Conservation (phyloP, 306 rosid genomes). For the Glycyrrhiza uralensis region DNA sequence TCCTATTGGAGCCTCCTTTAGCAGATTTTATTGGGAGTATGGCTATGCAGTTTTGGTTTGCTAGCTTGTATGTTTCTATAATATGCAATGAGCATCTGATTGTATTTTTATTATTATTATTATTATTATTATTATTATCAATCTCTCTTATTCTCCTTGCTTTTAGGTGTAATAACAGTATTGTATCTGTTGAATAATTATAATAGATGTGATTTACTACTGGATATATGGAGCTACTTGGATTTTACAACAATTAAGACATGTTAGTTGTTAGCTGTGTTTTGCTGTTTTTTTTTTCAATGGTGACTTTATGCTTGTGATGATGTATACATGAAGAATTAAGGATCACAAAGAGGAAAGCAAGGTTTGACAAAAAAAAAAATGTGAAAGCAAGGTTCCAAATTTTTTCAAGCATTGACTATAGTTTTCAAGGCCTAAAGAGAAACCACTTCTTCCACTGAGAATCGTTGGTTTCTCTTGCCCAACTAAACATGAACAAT, state of each 20-base stretch:
- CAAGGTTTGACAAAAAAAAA: too few relatives aligned
- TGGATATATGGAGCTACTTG: not conserved
- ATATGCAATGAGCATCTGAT: not conserved
- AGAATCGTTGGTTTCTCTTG: slow-evolving; percentile 12
- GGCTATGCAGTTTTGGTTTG: slow-evolving; percentile 5
- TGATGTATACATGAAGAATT: slow-evolving; percentile 9
- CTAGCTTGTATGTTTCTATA: slow-evolving; percentile 8
- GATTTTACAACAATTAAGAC: not conserved
- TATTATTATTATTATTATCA: too few relatives aligned
- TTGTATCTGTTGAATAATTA: slow-evolving; percentile 10
- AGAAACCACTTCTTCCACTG: not conserved
- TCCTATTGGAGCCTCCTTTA: slow-evolving; percentile 30
- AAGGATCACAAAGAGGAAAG: not conserved
- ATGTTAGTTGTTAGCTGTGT: not conserved
- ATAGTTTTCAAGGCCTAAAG: not conserved
- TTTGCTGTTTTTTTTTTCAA: not conserved
- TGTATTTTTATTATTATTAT: too few relatives aligned
- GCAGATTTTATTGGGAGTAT: slow-evolving; percentile 8
- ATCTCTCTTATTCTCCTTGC: not conserved
- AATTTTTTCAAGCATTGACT: not conserved
- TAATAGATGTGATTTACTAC: not conserved
- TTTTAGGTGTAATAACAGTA: not conserved
- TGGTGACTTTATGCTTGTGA: not conserved
- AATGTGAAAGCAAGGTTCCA: too few relatives aligned
- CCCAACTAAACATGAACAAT: not conserved